Evolutionary conservation across 78 protist genomes (phyloP).

Genomic region (Anaeramoeba flamelloides): DNA sequence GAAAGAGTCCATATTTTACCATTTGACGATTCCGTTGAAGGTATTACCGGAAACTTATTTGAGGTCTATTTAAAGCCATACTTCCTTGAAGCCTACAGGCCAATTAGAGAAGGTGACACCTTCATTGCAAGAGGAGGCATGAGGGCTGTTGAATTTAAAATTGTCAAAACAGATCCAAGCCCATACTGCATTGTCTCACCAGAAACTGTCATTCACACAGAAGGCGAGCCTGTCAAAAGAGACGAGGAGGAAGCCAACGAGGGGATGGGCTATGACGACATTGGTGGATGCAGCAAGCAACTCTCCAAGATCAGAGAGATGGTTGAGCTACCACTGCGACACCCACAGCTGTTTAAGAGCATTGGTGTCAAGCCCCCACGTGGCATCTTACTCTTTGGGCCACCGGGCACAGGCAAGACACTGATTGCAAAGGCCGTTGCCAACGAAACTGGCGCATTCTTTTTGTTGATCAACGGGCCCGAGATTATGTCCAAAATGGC

Average conservation of each 20-base stretch:
- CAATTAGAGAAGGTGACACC: conserved; percentile 82
- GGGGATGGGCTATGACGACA: conserved; percentile 84
- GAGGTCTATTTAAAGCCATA: conserved; percentile 92
- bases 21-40: conserved; percentile 97
- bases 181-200: conserved; percentile 76
- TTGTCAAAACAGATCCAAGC: conserved; percentile 90
- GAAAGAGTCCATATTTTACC: conserved; percentile 89
- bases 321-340: not conserved
- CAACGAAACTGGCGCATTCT: conserved; percentile 61
- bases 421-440: not conserved
- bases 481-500: conserved; percentile 99
- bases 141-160: conserved; percentile 98
- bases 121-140: conserved; percentile 89
- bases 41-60: conserved; percentile 92
- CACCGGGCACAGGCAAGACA: not conserved
- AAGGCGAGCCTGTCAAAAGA: conserved; percentile 97
- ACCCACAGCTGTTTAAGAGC: not conserved
- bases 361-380: not conserved
- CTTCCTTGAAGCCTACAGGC: conserved; percentile 97
- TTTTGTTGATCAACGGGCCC: conserved; percentile 95
- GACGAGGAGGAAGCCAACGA: conserved; percentile 83
- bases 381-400: not conserved
- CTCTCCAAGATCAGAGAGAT: not conserved
- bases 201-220: conserved; percentile 92
- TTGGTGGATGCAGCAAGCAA: not conserved